Evolutionary conservation across 768 basidiomycete species (phyloP).

Genomic region (Suillus variegatus): DNA sequence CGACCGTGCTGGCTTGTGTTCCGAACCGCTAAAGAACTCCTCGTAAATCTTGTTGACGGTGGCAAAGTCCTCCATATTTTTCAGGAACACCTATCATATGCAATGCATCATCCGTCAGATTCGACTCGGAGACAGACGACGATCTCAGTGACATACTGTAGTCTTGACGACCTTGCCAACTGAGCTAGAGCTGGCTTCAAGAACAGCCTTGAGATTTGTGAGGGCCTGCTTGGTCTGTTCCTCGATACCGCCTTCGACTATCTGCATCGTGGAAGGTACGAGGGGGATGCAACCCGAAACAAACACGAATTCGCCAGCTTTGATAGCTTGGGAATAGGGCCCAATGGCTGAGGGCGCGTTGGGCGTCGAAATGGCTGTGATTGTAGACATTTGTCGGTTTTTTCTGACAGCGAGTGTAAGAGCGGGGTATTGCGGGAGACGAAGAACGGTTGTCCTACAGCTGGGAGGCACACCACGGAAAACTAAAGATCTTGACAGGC

Average conservation of each 20-base stretch:
- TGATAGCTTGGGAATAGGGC: slow-evolving; percentile 88
- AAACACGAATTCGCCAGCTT: slow-evolving; percentile 83
- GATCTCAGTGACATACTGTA: slow-evolving; percentile 57
- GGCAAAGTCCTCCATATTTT: slow-evolving; percentile 89
- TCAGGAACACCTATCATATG: slow-evolving; percentile 80
- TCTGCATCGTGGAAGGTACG: slow-evolving; percentile 66
- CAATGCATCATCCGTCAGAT: neutral
- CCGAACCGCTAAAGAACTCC: slow-evolving; percentile 67
- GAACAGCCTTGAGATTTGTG: slow-evolving; percentile 80
- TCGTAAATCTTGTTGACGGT: slow-evolving; percentile 82
- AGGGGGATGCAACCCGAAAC: slow-evolving; percentile 88
- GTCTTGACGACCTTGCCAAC: slow-evolving; percentile 87
- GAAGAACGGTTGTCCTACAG: neutral
- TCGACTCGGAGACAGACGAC: neutral
- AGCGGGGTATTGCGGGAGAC: neutral
- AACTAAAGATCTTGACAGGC: neutral
- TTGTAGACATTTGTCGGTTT: slow-evolving; percentile 8
- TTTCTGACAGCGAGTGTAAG: neutral
- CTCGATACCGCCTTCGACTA: slow-evolving; percentile 76
- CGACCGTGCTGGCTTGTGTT: slow-evolving; percentile 91
- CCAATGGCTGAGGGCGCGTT: slow-evolving; percentile 75
- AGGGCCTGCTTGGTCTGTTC: slow-evolving; percentile 83
- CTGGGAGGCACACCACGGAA: neutral
- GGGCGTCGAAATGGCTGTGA: slow-evolving; percentile 2
- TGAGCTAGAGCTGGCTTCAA: slow-evolving; percentile 81